Conservation (phyloP, 148 eudicot genomes). For the Silene latifolia region DNA sequence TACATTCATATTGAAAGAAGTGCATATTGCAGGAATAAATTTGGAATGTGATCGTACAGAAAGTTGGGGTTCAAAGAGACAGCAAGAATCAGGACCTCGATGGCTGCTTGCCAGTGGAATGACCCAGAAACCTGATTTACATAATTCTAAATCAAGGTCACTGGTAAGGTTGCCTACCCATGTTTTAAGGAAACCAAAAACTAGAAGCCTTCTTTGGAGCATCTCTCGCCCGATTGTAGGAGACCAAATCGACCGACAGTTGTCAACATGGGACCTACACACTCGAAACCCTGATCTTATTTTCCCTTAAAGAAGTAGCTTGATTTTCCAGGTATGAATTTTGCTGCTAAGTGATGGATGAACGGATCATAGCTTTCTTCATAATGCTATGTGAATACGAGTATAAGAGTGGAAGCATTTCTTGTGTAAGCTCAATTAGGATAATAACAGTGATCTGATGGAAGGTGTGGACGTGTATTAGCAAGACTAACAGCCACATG, state of each 20-base stretch:
- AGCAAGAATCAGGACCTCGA: conserved; percentile 50
- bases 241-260: conserved; percentile 22
- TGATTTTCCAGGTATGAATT: no score
- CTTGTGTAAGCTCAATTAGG: background rate
- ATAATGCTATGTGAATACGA: background rate
- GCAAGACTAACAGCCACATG: conserved; percentile 13
- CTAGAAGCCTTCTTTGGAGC: conserved; percentile 49
- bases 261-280: conserved; percentile 23
- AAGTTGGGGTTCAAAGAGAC: conserved; percentile 37
- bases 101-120: conserved; percentile 63
- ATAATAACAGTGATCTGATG: no score
- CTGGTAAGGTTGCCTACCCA: conserved; percentile 24
- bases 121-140: conserved; percentile 31
- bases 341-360: background rate
- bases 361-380: background rate
- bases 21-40: conserved; percentile 47
- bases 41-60: conserved; percentile 26
- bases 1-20: conserved; percentile 37
- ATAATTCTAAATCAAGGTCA: conserved; percentile 34
- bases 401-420: background rate
- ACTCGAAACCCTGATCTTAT: conserved; percentile 56
- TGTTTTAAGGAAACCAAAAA: conserved; percentile 26
- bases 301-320: conserved; percentile 18
- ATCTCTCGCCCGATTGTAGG: conserved; percentile 30
- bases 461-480: background rate